phyloP scores from a whole-genome alignment of 495 filamentous ascomycete genomes.

The Podospora didyma region DNA sequence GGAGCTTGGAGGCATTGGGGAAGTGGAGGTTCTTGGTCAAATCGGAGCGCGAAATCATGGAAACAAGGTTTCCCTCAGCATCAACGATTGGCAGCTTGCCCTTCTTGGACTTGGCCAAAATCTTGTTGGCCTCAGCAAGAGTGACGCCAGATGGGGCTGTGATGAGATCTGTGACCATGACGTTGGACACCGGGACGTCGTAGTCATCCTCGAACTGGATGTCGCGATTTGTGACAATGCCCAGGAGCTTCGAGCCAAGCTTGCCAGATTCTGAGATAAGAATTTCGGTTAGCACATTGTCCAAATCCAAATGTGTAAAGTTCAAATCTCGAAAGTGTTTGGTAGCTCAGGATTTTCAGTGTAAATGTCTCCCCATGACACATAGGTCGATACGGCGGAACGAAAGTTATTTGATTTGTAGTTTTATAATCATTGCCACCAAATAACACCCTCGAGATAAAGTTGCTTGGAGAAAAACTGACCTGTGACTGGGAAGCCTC shows the following conservation, averaged over 20 bases:
- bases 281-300: slow-evolving; percentile 26
- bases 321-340: slow-evolving; percentile 18
- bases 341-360: slow-evolving; percentile 39
- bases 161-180: slow-evolving; percentile 95
- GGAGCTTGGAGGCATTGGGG: slow-evolving; percentile 92
- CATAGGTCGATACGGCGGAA: slow-evolving; percentile 94
- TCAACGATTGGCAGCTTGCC: slow-evolving; percentile 98
- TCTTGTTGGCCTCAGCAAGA: slow-evolving; percentile 83
- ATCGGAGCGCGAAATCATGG: slow-evolving; percentile 93
- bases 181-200: slow-evolving; percentile 70
- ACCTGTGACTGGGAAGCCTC: slow-evolving; percentile 98
- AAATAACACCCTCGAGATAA: background rate
- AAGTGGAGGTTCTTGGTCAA: slow-evolving; percentile 99
- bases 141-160: slow-evolving; percentile 84
- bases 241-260: slow-evolving; percentile 89
- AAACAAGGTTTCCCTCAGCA: slow-evolving; percentile 77
- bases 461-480: slow-evolving; percentile 43
- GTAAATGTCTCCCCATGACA: slow-evolving; percentile 71
- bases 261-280: slow-evolving; percentile 74
- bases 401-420: slow-evolving; percentile 92
- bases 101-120: slow-evolving; percentile 94
- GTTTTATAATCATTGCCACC: slow-evolving; percentile 67
- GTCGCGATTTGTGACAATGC: slow-evolving; percentile 96
- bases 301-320: slow-evolving; percentile 10
- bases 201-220: slow-evolving; percentile 86